A percentile compares a stretch with the other conserved stretches of the same genome.
phyloP scores from a whole-genome alignment of 2,329 filamentous ascomycete species.

The Colletotrichum siamense region DNA sequence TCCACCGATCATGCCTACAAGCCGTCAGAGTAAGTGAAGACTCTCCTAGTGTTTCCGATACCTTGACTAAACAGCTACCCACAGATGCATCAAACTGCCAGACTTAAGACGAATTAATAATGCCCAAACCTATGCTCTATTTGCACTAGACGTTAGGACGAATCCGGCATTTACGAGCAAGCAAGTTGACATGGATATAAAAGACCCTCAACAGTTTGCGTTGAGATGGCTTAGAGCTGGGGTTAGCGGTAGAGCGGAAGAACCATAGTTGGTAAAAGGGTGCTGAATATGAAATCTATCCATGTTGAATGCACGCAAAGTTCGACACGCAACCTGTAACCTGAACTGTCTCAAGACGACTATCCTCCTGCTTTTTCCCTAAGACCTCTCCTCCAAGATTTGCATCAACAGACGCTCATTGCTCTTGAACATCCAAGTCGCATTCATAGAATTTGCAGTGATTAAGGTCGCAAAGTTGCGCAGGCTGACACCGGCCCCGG shows the following conservation, averaged over 20 bases:
- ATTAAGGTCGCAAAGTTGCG: background rate
- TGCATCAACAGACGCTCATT: background rate
- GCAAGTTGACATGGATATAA: background rate
- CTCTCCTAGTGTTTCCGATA: background rate
- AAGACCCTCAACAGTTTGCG: background rate
- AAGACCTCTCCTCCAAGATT: background rate
- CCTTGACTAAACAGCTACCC: background rate
- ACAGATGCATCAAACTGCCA: background rate
- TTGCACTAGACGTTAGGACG: background rate
- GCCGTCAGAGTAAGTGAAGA: background rate
- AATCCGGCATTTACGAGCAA: background rate
- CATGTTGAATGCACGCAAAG: background rate
- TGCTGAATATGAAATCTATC: background rate
- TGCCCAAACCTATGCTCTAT: background rate
- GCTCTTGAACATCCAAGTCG: background rate
- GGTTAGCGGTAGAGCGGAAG: background rate
- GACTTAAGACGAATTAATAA: background rate
- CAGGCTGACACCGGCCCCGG: background rate
- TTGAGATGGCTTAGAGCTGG: background rate
- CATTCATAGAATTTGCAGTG: background rate
- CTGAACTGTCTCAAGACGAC: background rate
- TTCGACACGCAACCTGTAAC: background rate
- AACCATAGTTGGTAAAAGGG: background rate
- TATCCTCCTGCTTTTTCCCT: background rate
- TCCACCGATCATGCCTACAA: background rate